Percentiles rank a stretch among this genome's conserved stretches.
Conservation (phyloP, 805 yeast species). For the Citeromyces matritensis region DNA sequence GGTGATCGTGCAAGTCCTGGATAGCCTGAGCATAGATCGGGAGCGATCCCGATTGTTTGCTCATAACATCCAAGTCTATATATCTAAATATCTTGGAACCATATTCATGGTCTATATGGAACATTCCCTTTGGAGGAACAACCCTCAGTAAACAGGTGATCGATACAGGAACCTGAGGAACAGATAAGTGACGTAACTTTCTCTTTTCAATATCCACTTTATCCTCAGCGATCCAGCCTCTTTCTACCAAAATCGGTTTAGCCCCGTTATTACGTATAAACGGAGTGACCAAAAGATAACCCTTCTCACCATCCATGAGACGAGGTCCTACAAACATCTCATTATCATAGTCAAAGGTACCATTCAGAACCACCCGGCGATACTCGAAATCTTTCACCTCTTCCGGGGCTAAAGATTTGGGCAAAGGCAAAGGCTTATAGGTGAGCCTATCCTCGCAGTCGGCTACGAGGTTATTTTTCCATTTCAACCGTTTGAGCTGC, state of each 20-base stretch:
- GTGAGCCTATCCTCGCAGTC: constrained; percentile 72
- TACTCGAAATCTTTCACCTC: constrained; percentile 67
- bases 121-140: constrained; percentile 45
- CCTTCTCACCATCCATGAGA: constrained; percentile 46
- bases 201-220: constrained; percentile 40
- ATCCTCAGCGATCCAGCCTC: constrained; percentile 84
- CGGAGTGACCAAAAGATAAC: constrained; percentile 74
- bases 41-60: constrained; percentile 43
- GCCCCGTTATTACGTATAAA: constrained; percentile 64
- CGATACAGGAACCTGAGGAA: constrained; percentile 60
- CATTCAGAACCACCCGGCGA: constrained; percentile 62
- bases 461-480: constrained; percentile 81
- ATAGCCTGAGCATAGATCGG: constrained; percentile 71
- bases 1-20: constrained; percentile 50
- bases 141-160: constrained; percentile 62
- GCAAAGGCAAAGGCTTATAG: constrained; percentile 57
- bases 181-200: constrained; percentile 47
- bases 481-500: constrained; percentile 74
- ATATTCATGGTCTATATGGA: constrained; percentile 56
- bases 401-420: constrained; percentile 46
- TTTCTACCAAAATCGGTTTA: constrained; percentile 62
- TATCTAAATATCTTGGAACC: constrained; percentile 61
- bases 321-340: constrained; percentile 93
- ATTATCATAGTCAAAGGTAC: constrained; percentile 68
- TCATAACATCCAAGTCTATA: constrained; percentile 75